These are phyloP conservation scores for Podosphaera fusca DNA, from an alignment of 2,329 filamentous ascomycete species.

Conservation along the genomic window DNA sequence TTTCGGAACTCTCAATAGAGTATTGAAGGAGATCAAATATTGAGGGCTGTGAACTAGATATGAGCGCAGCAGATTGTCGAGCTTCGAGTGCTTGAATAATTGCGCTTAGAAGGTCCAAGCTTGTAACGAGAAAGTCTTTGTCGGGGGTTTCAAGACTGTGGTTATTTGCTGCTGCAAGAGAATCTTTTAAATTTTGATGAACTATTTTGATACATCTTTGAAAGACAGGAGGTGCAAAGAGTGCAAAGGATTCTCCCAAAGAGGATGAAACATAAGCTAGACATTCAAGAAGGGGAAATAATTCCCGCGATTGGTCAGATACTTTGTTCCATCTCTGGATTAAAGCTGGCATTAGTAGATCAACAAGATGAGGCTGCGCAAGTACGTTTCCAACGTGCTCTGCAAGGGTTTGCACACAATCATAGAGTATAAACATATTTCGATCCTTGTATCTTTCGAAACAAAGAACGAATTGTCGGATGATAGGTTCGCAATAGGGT, in stretches of 20 bases:
- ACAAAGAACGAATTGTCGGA: constrained; percentile 77
- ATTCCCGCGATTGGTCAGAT: constrained; percentile 68
- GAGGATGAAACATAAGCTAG: constrained; percentile 83
- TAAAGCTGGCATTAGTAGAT: constrained; percentile 76
- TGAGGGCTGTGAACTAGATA: constrained; percentile 50
- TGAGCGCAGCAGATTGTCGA: constrained; percentile 50
- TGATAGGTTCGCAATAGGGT: constrained; percentile 73
- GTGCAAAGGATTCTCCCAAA: constrained; percentile 58
- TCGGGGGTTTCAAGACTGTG: constrained; percentile 53
- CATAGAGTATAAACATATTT: constrained; percentile 97
- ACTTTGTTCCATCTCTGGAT: constrained; percentile 75
- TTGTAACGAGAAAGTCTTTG: constrained; percentile 93
- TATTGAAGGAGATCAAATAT: constrained; percentile 81
- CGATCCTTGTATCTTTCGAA: constrained; percentile 93
- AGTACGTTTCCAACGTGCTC: constrained; percentile 71
- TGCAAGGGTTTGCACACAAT: constrained; percentile 90
- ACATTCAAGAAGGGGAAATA: constrained; percentile 90
- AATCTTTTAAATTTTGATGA: constrained; percentile 70
- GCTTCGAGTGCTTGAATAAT: constrained; percentile 74
- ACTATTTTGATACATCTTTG: constrained; percentile 74
- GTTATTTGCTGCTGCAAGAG: constrained; percentile 45
- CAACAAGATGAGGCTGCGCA: constrained; percentile 57
- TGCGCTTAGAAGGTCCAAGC: constrained; percentile 74
- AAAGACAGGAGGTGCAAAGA: constrained; percentile 74
- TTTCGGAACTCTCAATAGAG: constrained; percentile 76